Conservation (phyloP, 345 rosid genomes). For the Syzygium oleosum region DNA sequence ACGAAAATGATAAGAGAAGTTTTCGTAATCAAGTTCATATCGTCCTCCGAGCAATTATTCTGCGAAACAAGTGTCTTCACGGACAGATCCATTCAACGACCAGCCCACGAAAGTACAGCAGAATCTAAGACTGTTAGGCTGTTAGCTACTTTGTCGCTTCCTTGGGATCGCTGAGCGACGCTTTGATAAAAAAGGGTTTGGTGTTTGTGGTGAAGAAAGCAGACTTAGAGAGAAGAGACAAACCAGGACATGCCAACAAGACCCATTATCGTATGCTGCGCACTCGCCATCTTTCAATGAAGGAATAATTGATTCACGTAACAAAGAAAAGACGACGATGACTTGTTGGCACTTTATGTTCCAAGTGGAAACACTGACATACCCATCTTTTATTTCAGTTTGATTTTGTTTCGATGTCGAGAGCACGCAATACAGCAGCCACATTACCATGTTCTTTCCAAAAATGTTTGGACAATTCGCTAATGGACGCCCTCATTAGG, state of each 20-base stretch:
- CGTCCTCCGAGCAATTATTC: neutral
- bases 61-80: neutral
- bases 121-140: neutral
- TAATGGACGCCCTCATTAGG: neutral
- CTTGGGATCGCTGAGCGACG: neutral
- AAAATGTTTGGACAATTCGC: neutral
- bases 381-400: neutral
- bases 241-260: neutral
- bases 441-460: neutral
- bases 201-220: neutral
- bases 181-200: neutral
- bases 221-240: neutral
- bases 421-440: neutral
- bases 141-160: neutral
- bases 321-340: neutral
- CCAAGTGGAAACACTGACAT: neutral
- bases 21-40: neutral
- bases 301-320: accelerated
- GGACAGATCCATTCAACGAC: neutral
- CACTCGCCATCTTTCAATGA: neutral
- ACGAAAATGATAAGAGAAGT: neutral
- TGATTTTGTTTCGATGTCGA: neutral
- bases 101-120: neutral
- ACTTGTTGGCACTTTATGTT: neutral
- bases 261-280: neutral